Percentiles rank a stretch among this genome's conserved stretches.
phyloP scores from a whole-genome alignment of 306 rosid species.

The Leucaena leucocephala region DNA sequence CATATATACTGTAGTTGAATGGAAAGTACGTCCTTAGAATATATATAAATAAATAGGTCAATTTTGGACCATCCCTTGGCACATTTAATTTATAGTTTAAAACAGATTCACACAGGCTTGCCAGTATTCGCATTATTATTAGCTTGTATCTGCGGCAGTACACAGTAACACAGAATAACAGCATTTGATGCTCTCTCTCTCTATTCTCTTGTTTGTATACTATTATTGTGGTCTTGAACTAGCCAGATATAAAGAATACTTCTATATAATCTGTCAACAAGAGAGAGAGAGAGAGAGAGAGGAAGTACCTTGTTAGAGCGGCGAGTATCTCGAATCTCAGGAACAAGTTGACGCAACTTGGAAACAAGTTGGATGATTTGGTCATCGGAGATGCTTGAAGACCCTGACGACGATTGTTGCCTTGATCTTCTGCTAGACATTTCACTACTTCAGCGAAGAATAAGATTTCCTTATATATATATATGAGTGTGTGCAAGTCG shows the following conservation, averaged over 20 bases:
- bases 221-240: background rate
- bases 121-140: conserved; percentile 16
- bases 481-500: too few species aligned
- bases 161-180: background rate
- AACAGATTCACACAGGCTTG: background rate
- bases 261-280: background rate
- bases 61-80: conserved; percentile 36
- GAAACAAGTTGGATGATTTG: conserved; percentile 97
- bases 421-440: conserved; percentile 97
- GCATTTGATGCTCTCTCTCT: conserved; percentile 1
- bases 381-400: conserved; percentile 81
- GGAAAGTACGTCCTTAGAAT: background rate
- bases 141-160: conserved; percentile 24
- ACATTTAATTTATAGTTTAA: conserved; percentile 30
- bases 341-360: conserved; percentile 94
- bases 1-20: background rate
- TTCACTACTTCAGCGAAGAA: background rate
- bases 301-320: conserved; percentile 80
- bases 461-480: background rate
- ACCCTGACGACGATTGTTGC: conserved; percentile 53
- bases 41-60: conserved; percentile 51
- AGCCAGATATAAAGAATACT: background rate
- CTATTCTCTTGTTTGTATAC: background rate
- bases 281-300: background rate
- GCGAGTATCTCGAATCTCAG: conserved; percentile 88